Evolutionary conservation across 441 rosid genomes (phyloP), one percentile per base, ranked within the genome.

Genomic region (Lepidium campestre): DNA sequence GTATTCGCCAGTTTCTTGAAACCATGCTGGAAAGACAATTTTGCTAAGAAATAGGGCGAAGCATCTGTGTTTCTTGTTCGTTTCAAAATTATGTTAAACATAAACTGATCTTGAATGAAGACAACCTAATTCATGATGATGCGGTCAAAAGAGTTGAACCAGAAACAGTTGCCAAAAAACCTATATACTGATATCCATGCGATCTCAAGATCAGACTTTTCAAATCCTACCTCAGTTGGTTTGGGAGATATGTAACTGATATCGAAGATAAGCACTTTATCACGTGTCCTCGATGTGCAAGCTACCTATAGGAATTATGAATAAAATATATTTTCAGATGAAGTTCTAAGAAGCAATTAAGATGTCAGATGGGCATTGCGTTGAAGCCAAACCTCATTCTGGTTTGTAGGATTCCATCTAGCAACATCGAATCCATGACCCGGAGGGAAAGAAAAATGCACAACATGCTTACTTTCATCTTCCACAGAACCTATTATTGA

Each of bases 391-490:
- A 88, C 98, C 97, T 91, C 98, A 63, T 94, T 84, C 81, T 89
- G 97, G 79, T 88, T 84, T 57, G 82, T 78, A 57, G 77, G 78
- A 81, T 94, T 94, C 98, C 99, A 94, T 48, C 86, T 78, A 63
- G 88, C 91, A 56, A 71, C 84, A 72, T 88, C 85, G 46, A 86
- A 89, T 80, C 77, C 84, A 45, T 50, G 70, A 53, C 20, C 71
- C 63, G 77, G 56, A 44, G 61, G 62, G 40, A 25, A 57, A 48
- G 86, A 75, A 47, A 82, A 52, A 80, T 94, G 99, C 83, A 91
- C 71, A 45, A 86, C 84, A 69, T 83, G 82, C 75, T 89, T 85
- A 61, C 75, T 78, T 80, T 85, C 90, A 68, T 87, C 86, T 72
- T 87, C 88, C 41, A 32, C 54, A 37, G 47, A 57, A 68, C 79